Conservation (phyloP, 140 eudicot species). For the Senecio squalidus region DNA sequence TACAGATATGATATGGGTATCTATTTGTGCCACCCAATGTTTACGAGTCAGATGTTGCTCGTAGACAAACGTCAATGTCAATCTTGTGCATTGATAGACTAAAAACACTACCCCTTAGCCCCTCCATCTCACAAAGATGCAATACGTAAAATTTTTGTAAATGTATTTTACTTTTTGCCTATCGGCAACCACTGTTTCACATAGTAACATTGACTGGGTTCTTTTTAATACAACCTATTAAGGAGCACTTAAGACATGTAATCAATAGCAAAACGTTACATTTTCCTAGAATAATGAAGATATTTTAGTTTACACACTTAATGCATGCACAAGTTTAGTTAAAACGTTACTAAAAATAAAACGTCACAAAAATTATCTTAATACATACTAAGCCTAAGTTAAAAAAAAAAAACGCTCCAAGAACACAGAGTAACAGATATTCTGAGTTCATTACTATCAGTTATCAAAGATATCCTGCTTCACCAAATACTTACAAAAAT, state of each 20-base stretch:
- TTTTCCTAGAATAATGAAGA: background rate
- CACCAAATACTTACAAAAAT: background rate
- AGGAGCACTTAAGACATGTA: background rate
- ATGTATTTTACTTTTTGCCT: background rate
- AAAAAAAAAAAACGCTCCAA: background rate
- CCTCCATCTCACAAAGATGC: background rate
- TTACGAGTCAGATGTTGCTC: background rate
- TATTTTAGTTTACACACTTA: background rate
- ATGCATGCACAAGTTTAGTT: background rate
- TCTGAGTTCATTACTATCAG: background rate
- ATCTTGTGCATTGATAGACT: background rate
- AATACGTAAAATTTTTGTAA: background rate
- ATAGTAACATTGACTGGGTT: background rate
- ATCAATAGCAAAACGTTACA: background rate
- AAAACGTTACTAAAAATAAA: background rate
- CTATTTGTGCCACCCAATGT: constrained; percentile 5
- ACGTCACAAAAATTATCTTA: too few species aligned
- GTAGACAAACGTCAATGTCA: background rate
- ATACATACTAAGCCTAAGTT: too few species aligned
- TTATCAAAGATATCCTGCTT: background rate
- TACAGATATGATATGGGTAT: background rate
- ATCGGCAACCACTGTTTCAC: background rate
- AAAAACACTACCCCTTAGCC: background rate
- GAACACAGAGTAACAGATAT: background rate
- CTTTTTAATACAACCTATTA: background rate